Base-by-base conservation (phyloP, 371 early-diverging fungal species). In the Mucor mucedo region DNA sequence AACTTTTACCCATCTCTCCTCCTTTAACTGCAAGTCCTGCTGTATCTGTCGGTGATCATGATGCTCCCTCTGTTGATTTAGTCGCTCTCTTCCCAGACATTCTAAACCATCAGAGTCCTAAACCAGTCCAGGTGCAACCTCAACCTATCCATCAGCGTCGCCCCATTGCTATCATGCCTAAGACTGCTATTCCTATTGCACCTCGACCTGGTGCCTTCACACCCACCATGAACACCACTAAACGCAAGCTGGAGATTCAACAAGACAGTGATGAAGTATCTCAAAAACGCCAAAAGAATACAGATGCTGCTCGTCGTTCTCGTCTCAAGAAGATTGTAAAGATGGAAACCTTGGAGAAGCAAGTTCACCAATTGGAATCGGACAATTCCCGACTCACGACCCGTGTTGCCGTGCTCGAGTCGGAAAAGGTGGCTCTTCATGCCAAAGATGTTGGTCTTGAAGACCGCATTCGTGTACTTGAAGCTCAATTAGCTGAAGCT, bases 251-350 rank as follows among this genome's bases (percentile, higher is more conserved):
- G 2, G 58, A 55, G 21, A 33, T 29, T 11, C 38, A 28, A 45
- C 8, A 54, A 11, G 59, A 85, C 59, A 73, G 65, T 61, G 88
- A 90, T 40, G 90, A 89, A 68, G 76, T 89, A 48, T 80, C 87
- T 29, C 82, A 86, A 47, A 93, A 93, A 77, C 89, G 93, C 49
- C 87, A 87, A 66, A 92, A 91, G 84, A 96, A 96, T 80, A 95
- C 95, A 6, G 95, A 95, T 71, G 96, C 97, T 6, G 97, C 97
- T 38, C 90, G 97, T 52, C 93, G 97, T 63, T 93, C 94, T 21
- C 91, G 97, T 49, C 82, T 89, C 52, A 91, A 93, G 75, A 96
- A 95, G 86, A 79, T 91, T 55, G 77, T 87, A 61, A 87, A 89
- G 72, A 87, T 97, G 78, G 93, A 94, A 76, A 81, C 86, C 10